Evolutionary conservation across 768 basidiomycete genomes (phyloP).

Genomic region (Basidioascus undulatus): DNA sequence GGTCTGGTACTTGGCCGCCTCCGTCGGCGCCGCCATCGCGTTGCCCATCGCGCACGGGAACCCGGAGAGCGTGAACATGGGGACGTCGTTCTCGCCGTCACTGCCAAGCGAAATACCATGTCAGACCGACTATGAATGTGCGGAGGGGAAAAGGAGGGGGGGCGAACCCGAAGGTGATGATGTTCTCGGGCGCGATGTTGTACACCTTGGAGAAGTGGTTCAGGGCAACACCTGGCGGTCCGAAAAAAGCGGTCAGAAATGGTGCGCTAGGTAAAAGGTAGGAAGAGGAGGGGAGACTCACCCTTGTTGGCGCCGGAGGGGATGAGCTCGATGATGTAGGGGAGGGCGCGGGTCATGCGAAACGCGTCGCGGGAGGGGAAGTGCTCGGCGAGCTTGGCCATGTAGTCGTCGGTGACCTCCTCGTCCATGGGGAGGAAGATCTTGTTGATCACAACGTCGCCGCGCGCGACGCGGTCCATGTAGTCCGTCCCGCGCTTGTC

Average conservation of each 20-base stretch:
- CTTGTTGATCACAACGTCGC: constrained; percentile 9
- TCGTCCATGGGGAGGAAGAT: constrained; percentile 13
- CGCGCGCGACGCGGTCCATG: constrained; percentile 7
- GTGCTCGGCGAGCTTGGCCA: constrained; percentile 8
- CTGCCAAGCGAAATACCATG: too few species aligned
- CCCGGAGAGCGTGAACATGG: constrained; percentile 9
- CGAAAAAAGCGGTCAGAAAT: background rate
- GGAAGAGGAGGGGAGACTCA: too few species aligned
- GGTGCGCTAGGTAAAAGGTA: background rate
- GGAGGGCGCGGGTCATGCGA: constrained; percentile 11
- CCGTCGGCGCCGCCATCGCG: constrained; percentile 9
- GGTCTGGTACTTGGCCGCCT: constrained; percentile 8
- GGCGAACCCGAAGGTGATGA: constrained; percentile 5
- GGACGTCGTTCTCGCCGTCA: constrained; percentile 12
- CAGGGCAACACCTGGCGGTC: constrained; percentile 9
- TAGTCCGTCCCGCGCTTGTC: constrained; percentile 9
- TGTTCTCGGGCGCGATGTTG: constrained; percentile 9
- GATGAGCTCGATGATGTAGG: constrained; percentile 11
- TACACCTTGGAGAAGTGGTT: constrained; percentile 11
- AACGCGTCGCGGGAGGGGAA: constrained; percentile 8
- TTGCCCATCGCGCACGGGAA: constrained; percentile 9
- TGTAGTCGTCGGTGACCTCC: constrained; percentile 8
- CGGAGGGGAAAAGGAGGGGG: background rate
- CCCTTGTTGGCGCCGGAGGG: too few species aligned
- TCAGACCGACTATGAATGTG: background rate